Evolutionary conservation across 352 stramenopile species (phyloP), one percentile per base, ranked within the genome.

Genomic region (Phytophthora capsici): DNA sequence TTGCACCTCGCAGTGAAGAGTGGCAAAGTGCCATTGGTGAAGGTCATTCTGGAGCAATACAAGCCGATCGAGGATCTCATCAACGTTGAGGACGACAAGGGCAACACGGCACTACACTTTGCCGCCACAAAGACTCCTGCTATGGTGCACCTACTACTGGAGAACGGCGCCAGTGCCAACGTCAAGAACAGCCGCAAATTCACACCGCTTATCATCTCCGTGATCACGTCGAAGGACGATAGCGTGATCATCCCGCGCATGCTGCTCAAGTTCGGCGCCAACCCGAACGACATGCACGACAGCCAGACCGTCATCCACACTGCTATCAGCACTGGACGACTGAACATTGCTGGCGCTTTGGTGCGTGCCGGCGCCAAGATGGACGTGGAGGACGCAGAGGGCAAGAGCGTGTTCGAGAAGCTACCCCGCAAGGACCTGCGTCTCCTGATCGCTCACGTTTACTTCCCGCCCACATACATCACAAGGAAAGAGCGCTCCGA

Each of bases 261-360:
- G 87, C 79, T 95, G 54, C 81, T 95, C 40, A 95, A 95, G 69
- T 95, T 78, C 50, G 87, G 87, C 36, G 87, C 87, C 30, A 95
- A 95, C 72, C 87, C 87, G 54, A 95, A 95, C 65, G 87, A 95
- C 53, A 91, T 95, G 79, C 87, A 95, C 71, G 87, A 95, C 63
- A 88, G 80, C 47, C 84, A 93, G 45, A 95, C 87, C 5, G 85
- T 95, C 19, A 93, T 95, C 55, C 87, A 95, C 80, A 95, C 87
- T 8, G 87, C 87, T 14, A 86, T 95, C 48, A 79, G 72, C 43
- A 81, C 66, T 9, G 71, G 79, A 2, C 61, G 76, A 34, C 68
- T 94, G 41, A 53, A 95, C n/a, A 93, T 94, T 22, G 87, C 87
- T 34, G 87, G 85, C 14, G 87, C 87, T 17, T 70, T 95, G 3